Evolutionary conservation across 2,329 filamentous ascomycete genomes (phyloP), one percentile per base, ranked within the genome.

Genomic region (Claviceps capensis): DNA sequence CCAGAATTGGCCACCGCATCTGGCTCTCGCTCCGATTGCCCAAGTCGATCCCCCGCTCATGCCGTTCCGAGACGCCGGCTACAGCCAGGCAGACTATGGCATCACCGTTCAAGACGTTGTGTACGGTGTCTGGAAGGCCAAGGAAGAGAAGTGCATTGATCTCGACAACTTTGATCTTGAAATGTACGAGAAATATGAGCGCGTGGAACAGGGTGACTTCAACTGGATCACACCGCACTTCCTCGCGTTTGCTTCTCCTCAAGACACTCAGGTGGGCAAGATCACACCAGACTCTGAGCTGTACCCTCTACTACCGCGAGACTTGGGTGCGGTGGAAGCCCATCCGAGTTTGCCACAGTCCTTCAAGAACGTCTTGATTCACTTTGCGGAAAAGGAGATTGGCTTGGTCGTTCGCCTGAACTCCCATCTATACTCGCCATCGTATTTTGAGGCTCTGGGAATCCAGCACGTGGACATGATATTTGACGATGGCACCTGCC

Each of bases 401-500:
- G 93, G 93, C 36, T 77, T 98, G 3, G 91, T 98, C 3, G 93
- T 98, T 43, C 85, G 93, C 43, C 75, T 98, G 57, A 98, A 98
- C 73, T 97, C 90, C 0, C 86, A 90, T 59, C 79, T 98, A 7
- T 98, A 98, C 74, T 95, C 88, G 0, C 87, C 93, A 0, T 90
- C 89, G n/a, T 96, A 91, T 72, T 98, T 98, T 67, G 93, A 91
- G 57, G 88, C 90, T 3, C 76, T 98, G 50, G 91, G 91, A 34
- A 97, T 98, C 63, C 84, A 89, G 62, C 93, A 98, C 65, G 76
- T 97, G 42, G 93, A 98, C 71, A 98, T 98, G 93, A 97, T 98
- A 63, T 98, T 98, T 64, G 93, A 97, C 63, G 93, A 98, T 61
- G 93, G 93, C 57, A 98, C 93, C 4, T 98, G 93, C 67, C 93